phyloP scores from a whole-genome alignment of 345 rosid species.

The Eucalyptus sp. region DNA sequence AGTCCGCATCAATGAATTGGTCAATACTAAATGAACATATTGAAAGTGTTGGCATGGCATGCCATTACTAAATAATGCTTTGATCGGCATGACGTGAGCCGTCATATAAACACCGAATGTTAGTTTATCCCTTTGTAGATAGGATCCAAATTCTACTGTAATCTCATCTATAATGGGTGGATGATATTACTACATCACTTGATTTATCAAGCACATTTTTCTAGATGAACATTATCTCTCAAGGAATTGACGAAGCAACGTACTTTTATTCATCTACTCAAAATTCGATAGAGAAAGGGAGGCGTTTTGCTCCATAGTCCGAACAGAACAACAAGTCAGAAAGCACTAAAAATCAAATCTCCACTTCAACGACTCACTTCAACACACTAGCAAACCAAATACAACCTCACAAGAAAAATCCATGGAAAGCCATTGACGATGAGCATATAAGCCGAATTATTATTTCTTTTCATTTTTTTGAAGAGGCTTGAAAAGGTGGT shows the following conservation, averaged over 20 bases:
- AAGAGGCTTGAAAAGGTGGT: background rate
- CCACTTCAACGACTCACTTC: background rate
- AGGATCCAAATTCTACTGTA: background rate
- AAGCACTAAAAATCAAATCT: background rate
- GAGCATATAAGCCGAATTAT: background rate
- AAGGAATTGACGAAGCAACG: background rate
- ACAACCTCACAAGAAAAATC: background rate
- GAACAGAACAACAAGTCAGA: background rate
- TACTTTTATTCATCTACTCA: background rate
- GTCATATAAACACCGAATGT: background rate
- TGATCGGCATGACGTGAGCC: background rate
- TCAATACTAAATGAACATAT: background rate
- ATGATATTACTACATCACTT: background rate
- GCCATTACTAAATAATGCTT: background rate
- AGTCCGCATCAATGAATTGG: background rate
- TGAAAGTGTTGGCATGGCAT: accelerated
- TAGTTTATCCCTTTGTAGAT: background rate
- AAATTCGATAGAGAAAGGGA: background rate
- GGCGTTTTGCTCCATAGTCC: background rate
- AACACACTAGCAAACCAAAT: background rate
- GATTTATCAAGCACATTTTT: background rate
- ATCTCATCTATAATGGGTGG: background rate
- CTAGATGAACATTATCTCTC: background rate
- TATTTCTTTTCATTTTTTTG: background rate
- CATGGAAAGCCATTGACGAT: background rate